Evolutionary conservation across 768 basidiomycete genomes (phyloP).

Genomic region (Calocybe indica): DNA sequence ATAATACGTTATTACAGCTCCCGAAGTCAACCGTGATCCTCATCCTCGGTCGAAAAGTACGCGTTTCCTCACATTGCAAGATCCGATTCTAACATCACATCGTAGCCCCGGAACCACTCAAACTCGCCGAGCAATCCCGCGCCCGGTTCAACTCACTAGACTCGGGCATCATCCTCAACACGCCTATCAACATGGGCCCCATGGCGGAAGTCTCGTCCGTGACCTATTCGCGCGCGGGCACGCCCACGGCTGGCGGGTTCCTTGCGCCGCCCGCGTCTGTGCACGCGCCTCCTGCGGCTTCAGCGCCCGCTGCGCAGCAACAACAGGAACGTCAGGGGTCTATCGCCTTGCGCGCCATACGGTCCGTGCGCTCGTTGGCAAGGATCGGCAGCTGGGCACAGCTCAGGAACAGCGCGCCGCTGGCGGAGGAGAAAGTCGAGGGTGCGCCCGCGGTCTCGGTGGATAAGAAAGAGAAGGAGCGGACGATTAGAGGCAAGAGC

Average conservation of each 20-base stretch:
- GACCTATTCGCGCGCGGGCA: constrained; percentile 28
- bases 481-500: constrained; percentile 9
- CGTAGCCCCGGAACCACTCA: constrained; percentile 43
- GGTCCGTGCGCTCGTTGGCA: constrained; percentile 67
- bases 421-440: constrained; percentile 23
- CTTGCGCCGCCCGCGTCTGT: constrained; percentile 28
- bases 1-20: constrained; percentile 19
- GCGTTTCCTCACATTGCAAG: constrained; percentile 4
- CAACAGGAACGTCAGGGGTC: constrained; percentile 37
- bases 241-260: constrained; percentile 29
- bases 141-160: constrained; percentile 64
- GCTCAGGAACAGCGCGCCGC: constrained; percentile 23
- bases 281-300: constrained; percentile 9
- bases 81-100: neutral
- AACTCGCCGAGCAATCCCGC: constrained; percentile 26
- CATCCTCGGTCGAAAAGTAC: constrained; percentile 35
- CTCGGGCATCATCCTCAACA: constrained; percentile 27
- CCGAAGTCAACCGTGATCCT: constrained; percentile 19
- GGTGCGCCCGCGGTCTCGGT: constrained; percentile 13
- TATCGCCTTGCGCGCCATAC: constrained; percentile 74
- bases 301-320: neutral
- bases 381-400: constrained; percentile 71
- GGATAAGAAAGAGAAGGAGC: constrained; percentile 19
- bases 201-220: constrained; percentile 11
- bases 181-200: constrained; percentile 25